Evolutionary conservation across 2,329 filamentous ascomycete genomes (phyloP), one percentile per base, ranked within the genome.

Genomic region (Ceratocystis harringtonii): DNA sequence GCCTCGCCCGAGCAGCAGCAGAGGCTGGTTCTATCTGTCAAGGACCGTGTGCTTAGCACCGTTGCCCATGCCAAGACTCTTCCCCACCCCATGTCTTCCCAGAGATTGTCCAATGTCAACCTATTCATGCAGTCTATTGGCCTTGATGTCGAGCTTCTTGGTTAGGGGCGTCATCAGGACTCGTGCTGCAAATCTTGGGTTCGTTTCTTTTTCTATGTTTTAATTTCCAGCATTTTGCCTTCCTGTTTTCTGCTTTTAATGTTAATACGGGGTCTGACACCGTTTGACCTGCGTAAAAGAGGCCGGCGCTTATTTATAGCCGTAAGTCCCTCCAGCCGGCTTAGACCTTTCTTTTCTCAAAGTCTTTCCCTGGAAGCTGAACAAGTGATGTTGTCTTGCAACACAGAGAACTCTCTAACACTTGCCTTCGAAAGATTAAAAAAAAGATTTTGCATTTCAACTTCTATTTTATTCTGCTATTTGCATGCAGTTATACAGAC

Each of bases 111-210:
- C 67, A 96, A 96, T 72, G 94, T 99, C 70, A 99, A 99, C 74
- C 78, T 99, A 65, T 99, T 99, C 75, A 96, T 99, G 92, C 88
- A 91, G 72, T 94, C 92, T 65, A 96, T 99, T 75, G 94, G 94
- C n/a, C 81, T 99, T 73, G 94, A 99, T 78, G 94, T 99, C 62
- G 94, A 96, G 71, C 76, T 87, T 63, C 75, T 85, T 68, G 66
- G 68, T 41, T 69, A 66, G 63, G 19, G 1, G 43, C 12, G 50
- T 48, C 45, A 28, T 30, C 50, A 50, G 36, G 36, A 41, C 36
- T 41, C 22, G 48, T 28, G 41, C 19, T n/a, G 48, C 10, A 30
- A 62, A 8, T 43, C 5, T 28, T 66, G 62, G 44, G 58, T 66
- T 28, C 43, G 60, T 45, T 60, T 66, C 36, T 32, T 57, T 36